Conservation (phyloP, 2,329 filamentous ascomycete genomes). For the Calonectria hawksworthii region DNA sequence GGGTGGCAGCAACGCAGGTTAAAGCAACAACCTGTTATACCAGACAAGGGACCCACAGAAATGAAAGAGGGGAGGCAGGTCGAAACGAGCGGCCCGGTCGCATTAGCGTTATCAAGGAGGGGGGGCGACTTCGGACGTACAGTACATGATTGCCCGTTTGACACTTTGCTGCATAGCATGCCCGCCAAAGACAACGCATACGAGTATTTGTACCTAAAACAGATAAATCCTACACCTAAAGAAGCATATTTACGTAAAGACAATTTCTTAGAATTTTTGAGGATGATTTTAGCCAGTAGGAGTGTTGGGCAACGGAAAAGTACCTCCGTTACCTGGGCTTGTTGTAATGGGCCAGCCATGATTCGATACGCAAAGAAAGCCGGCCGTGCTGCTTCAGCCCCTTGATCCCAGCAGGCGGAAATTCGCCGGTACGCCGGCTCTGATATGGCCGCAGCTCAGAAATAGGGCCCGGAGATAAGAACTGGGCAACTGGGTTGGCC, state of each 20-base stretch:
- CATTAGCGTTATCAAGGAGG: background rate
- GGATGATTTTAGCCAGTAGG: background rate
- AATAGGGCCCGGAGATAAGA: background rate
- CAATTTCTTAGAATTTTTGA: background rate
- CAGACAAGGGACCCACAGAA: background rate
- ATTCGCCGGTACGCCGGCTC: background rate
- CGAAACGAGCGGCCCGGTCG: slow-evolving; percentile 11
- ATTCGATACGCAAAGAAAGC: background rate
- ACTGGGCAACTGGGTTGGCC: background rate
- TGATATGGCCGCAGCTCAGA: background rate
- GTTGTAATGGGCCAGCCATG: background rate
- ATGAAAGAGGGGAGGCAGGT: background rate
- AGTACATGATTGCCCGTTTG: background rate
- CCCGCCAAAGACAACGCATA: background rate
- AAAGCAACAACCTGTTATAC: background rate
- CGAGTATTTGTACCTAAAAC: background rate
- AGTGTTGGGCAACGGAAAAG: background rate
- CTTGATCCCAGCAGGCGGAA: background rate
- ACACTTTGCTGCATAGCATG: background rate
- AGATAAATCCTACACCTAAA: no score
- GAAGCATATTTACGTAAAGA: no score
- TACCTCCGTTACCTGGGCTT: background rate
- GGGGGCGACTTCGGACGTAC: background rate
- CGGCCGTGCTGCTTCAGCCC: background rate
- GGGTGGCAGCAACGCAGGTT: background rate